Base-by-base conservation (phyloP, 1,139 yeast species). In the Debaryomyces fabryi region DNA sequence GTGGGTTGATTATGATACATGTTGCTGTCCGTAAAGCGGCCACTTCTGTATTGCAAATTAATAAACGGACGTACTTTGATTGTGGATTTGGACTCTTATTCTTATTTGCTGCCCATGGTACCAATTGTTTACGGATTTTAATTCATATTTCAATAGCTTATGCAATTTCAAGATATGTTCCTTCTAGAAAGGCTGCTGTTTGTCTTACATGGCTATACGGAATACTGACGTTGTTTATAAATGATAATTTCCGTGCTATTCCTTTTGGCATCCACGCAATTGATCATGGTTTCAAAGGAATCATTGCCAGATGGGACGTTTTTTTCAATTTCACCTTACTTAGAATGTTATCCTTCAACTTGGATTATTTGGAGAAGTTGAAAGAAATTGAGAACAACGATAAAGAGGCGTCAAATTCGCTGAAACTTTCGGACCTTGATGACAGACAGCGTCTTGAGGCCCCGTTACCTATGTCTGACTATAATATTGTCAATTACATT, bases 251-350 rank as follows among this genome's bases (percentile, higher is more conserved):
- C 52, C 74, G 90, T 47, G 76, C 79, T 24, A 73, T 78, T 49
- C 81, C 79, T 15, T 76, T 80, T 47, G 85, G 82, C 2, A 57
- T 84, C 20, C 64, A 72, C 0, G 65, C 79, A 21, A 63, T 89
- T 56, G 96, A 85, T 58, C 56, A 67, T 32, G 78, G 82, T 1
- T 84, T 77, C 58, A 76, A 73, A 63, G 98, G 99, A 0, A 77
- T 92, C 23, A 84, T 93, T 55, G 77, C 83, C 16, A 76, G 98
- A 56, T 95, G 99, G 99, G 98, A 93, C 62, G 97, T 95, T 7
- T 89, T 88, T 59, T 95, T 85, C 76, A 95, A 93, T 66, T 90
- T 95, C 66, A 86, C 96, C 0, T 72, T 93, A 54, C 76, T 95
- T 47, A 78, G 97, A 56, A 82, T 91, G 81, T 69, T 95, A 43